Evolutionary conservation across 495 filamentous ascomycete genomes (phyloP).

Genomic region (Glarea lozoyensis): DNA sequence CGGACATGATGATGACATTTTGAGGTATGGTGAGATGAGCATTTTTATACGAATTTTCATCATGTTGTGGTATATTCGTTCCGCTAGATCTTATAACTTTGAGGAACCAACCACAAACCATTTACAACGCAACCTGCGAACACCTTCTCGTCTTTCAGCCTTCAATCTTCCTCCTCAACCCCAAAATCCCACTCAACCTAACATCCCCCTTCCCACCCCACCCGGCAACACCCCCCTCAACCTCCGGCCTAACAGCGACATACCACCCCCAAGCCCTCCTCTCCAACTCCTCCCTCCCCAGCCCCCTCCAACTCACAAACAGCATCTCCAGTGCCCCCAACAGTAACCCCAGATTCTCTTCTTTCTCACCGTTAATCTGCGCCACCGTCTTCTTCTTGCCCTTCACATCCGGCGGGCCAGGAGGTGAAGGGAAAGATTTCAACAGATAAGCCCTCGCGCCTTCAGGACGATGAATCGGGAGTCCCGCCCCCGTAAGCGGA

Average conservation of each 20-base stretch:
- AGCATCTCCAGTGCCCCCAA: conserved; percentile 59
- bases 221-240: conserved; percentile 60
- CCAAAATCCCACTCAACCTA: conserved; percentile 55
- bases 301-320: conserved; percentile 57
- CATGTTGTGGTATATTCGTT: no score
- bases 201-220: conserved; percentile 76
- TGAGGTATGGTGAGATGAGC: no score
- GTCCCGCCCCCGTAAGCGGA: conserved; percentile 20
- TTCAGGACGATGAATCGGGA: conserved; percentile 63
- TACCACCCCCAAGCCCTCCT: conserved; percentile 76
- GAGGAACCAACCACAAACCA: no score
- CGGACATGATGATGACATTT: no score
- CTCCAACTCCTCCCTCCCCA: conserved; percentile 57
- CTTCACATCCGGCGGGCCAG: conserved; percentile 11
- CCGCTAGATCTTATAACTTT: no score
- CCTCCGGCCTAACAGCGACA: conserved; percentile 59
- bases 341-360: conserved; percentile 55
- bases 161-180: conserved; percentile 45
- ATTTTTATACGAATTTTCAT: no score
- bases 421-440: conserved; percentile 45
- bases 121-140: no score
- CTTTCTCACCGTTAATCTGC: conserved; percentile 43
- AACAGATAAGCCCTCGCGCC: conserved; percentile 51
- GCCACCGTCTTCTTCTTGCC: conserved; percentile 35
- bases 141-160: no score